A percentile compares a stretch with the other conserved stretches of the same genome.
These are phyloP conservation scores for Flaveria bidentis DNA, from an alignment of 129 eudicot genomes.

Conservation along the genomic window DNA sequence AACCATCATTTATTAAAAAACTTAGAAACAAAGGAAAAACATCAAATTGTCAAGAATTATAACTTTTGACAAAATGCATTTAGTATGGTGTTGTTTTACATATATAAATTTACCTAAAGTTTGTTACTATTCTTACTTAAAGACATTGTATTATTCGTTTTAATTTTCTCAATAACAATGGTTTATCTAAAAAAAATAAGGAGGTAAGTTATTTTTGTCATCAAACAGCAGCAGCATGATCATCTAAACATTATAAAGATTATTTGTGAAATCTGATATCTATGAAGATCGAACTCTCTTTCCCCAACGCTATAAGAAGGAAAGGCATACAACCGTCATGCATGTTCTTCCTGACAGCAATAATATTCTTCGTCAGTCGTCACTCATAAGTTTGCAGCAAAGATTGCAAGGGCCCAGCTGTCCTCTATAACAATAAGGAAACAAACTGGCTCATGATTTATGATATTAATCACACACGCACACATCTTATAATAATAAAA, in stretches of 20 bases:
- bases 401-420: conserved; percentile 25
- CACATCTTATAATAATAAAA: not conserved
- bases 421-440: conserved; percentile 8
- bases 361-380: conserved; percentile 25
- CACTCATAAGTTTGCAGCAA: conserved; percentile 30
- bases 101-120: not conserved
- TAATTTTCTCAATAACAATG: not conserved
- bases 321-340: conserved; percentile 19
- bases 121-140: not conserved
- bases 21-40: not conserved
- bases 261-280: not conserved
- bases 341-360: conserved; percentile 29
- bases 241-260: not conserved
- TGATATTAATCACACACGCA: not conserved
- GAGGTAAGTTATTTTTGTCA: not conserved
- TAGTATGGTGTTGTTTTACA: no score
- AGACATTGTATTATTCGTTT: not conserved
- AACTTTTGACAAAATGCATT: no score
- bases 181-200: not conserved
- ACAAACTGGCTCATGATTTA: conserved; percentile 2
- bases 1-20: not conserved
- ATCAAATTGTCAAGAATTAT: not conserved
- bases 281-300: not conserved
- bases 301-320: conserved; percentile 7
- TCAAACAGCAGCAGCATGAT: not conserved